Base-by-base conservation (phyloP, 495 filamentous ascomycete genomes). In the Penicillium chermesinum region DNA sequence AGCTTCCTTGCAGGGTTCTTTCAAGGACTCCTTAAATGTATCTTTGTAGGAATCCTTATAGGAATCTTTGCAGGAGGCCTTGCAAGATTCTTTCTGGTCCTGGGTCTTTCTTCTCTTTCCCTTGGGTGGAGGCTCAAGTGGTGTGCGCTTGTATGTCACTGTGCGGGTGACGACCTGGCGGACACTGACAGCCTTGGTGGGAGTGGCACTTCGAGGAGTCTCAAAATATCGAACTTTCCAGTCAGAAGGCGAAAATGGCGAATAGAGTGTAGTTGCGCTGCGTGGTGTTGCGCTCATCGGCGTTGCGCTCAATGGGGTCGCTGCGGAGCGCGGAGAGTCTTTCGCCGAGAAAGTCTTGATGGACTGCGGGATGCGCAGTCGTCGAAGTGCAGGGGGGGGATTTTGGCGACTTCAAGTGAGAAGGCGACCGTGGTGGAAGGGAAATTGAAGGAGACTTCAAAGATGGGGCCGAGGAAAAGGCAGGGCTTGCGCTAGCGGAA, bases 111-210 rank as follows among this genome's bases (percentile, higher is more conserved):
- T 61, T 18, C 69, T 44, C 50, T 74, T 74, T 3, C 70, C 68
- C 54, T 70, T 74, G 2, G 70, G 70, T 2, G 67, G 65, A 10
- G 62, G 52, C 30, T 72, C 67, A 10, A 74, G 57, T 18, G 54
- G 62, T 1, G 67, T 74, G 12, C 65, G 59, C 47, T 72, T 74
- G 42, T 69, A 74, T 1, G 68, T 76, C 3, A 78, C 67, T 1
- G 75, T 78, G 13, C 71, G 63, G 0, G 75, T 78, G 10, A 78
- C 69, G 13, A 78, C 68, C 52, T 76, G 71, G 22, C 64, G 58
- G 10, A 78, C 72, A 42, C 71, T 77, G 40, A 77, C 65, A 1
- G 65, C 40, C 33, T 62, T 65, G 6, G 48, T 39, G 7, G 48
- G 12, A 5, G 10, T 37, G 16, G 69, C 58, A 48, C 57, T 67